Evolutionary conservation across 331 rosid genomes (phyloP), one percentile per base, ranked within the genome.

Genomic region (Malus hybrid): DNA sequence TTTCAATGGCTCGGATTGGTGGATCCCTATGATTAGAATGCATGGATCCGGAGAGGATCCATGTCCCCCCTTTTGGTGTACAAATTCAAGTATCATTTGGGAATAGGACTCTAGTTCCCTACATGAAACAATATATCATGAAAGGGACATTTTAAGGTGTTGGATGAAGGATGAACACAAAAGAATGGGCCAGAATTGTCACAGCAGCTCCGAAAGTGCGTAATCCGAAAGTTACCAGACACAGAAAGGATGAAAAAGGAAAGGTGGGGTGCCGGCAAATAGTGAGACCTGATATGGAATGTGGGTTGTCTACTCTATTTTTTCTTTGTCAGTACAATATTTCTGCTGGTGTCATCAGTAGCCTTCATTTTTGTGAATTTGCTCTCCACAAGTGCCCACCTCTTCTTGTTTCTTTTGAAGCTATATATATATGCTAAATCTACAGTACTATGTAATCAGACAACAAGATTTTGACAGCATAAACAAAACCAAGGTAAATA

Each of bases 251-350:
- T 66, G 73, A 64, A 71, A 69, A 59, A 69, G 78, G 79, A 85
- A 73, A 80, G 12, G 12, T 73, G 79, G 76, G 78, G 77, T 82
- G 87, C 65, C 73, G 77, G 77, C 81, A 83, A 84, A 74, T 74
- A 81, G 81, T 77, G 81, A 70, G 88, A 85, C 86, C 79, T 69
- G 70, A 59, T 27, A 65, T 59, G 75, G 76, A 60, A 85, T 52
- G 83, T 78, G 85, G 80, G 80, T 83, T 81, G 76, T 13, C n/a
- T 39, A 46, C 66, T 24, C 42, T 34, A 16, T 33, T 50, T 24
- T 39, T 33, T 62, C 67, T 65, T 68, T 79, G 67, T 71, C 63
- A 27, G 74, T 74, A 62, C 46, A 39, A 39, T 39, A 29, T 46
- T 63, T 76, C 79, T 76, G 73, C 73, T 78, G 77, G 39, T 29